Conservation (phyloP, 2,329 filamentous ascomycete genomes). For the Cephalotrichum gorgonifer region DNA sequence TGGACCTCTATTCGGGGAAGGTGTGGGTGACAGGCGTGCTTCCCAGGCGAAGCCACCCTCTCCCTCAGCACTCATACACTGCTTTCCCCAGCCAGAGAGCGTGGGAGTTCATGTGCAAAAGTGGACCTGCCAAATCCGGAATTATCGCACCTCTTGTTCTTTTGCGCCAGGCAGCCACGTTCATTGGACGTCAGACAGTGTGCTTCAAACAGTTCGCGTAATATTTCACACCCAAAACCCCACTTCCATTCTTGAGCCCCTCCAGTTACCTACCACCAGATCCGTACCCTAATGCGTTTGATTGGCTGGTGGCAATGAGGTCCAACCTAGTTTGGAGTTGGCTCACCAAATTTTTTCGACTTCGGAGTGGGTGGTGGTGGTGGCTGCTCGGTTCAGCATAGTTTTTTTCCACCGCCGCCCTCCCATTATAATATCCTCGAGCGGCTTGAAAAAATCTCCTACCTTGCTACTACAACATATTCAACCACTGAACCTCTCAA, state of each 20-base stretch:
- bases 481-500: slow-evolving; percentile 1
- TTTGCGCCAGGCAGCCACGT: too few relatives aligned
- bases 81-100: too few relatives aligned
- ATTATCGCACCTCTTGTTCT: too few relatives aligned
- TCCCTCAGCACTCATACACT: neutral
- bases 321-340: neutral
- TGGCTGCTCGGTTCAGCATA: neutral
- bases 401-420: neutral
- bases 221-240: slow-evolving; percentile 1
- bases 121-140: too few relatives aligned
- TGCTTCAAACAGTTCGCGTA: neutral
- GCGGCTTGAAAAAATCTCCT: slow-evolving; percentile 5
- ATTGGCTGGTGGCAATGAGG: neutral
- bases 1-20: neutral
- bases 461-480: neutral
- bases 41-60: neutral
- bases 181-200: neutral
- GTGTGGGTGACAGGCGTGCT: neutral
- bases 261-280: neutral
- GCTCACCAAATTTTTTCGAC: slow-evolving; percentile 4
- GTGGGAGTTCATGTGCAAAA: too few relatives aligned
- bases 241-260: neutral
- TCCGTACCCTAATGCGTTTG: slow-evolving; percentile 3
- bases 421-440: neutral
- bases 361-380: neutral